Conservation (phyloP, 257 asterid species). For the Leonotis leonurus region DNA sequence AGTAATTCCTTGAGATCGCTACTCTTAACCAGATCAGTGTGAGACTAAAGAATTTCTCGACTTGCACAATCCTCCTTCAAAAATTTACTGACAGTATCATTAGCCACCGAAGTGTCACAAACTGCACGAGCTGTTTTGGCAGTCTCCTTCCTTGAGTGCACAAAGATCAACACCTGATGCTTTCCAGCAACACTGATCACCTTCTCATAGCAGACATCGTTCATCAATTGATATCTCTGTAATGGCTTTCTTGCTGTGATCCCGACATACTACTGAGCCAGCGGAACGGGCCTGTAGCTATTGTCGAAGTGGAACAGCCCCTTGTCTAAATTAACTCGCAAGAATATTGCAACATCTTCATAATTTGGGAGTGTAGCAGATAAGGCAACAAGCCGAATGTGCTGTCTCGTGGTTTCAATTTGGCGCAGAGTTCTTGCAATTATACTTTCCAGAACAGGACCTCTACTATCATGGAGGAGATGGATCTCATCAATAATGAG, state of each 20-base stretch:
- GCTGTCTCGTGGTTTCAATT: constrained; percentile 48
- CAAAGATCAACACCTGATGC: constrained; percentile 58
- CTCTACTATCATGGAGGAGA: constrained; percentile 55
- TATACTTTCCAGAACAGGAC: constrained; percentile 56
- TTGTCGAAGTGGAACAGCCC: constrained; percentile 55
- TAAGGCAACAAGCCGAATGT: constrained; percentile 50
- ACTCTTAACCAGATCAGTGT: constrained; percentile 45
- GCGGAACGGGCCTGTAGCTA: constrained; percentile 54
- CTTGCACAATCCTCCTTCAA: constrained; percentile 56
- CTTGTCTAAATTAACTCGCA: constrained; percentile 36
- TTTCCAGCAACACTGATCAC: constrained; percentile 48
- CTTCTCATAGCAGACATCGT: constrained; percentile 55
- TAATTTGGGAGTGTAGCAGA: constrained; percentile 58
- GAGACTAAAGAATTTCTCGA: constrained; percentile 49
- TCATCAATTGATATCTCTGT: constrained; percentile 59
- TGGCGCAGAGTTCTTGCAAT: constrained; percentile 57
- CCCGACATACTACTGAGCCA: constrained; percentile 53
- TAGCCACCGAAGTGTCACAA: constrained; percentile 45
- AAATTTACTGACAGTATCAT: constrained; percentile 46
- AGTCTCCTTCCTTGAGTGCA: constrained; percentile 57
- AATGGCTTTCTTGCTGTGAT: constrained; percentile 48
- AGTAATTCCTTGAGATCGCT: constrained; percentile 46
- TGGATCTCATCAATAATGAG: constrained; percentile 52
- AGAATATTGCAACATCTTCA: constrained; percentile 44
- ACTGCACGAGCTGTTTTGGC: constrained; percentile 53